phyloP scores from a whole-genome alignment of 345 rosid species.

The Rhodamnia argentea region DNA sequence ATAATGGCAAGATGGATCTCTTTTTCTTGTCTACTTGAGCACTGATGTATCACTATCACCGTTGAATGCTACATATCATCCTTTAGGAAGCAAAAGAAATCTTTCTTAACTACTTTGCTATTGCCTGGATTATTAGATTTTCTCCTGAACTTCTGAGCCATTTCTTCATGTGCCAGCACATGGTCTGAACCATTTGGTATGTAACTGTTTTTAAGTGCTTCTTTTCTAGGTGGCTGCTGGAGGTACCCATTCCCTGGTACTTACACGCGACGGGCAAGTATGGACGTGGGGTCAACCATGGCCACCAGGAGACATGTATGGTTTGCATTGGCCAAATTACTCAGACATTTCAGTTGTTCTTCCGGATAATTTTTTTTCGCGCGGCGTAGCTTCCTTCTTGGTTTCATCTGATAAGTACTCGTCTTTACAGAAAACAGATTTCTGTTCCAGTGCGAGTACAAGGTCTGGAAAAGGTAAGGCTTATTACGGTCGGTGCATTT shows the following conservation, averaged over 20 bases:
- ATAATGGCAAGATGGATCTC: not conserved
- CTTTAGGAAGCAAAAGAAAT: not conserved
- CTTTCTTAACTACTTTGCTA: not conserved
- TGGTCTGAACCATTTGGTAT: not conserved
- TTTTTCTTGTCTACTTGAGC: not conserved
- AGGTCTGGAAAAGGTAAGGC: constrained; percentile 83
- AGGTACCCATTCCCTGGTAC: constrained; percentile 97
- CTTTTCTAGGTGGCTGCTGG: constrained; percentile 88
- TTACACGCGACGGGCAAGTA: constrained; percentile 80
- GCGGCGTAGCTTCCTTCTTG: not conserved
- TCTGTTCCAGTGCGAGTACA: constrained; percentile 95
- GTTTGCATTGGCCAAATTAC: not conserved
- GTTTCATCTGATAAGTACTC: not conserved
- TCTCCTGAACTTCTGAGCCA: not conserved
- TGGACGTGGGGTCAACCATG: constrained; percentile 99
- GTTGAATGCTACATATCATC: not conserved
- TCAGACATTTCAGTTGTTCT: not conserved
- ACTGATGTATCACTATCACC: not conserved
- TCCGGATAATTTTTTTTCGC: not conserved
- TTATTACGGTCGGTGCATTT: constrained; percentile 96
- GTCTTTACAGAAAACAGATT: constrained; percentile 74
- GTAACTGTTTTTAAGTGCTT: not conserved
- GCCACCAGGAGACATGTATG: constrained; percentile 99
- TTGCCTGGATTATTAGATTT: not conserved
- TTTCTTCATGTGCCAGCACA: not conserved